phyloP scores from a whole-genome alignment of 306 rosid genomes.

The Malus sieversii region DNA sequence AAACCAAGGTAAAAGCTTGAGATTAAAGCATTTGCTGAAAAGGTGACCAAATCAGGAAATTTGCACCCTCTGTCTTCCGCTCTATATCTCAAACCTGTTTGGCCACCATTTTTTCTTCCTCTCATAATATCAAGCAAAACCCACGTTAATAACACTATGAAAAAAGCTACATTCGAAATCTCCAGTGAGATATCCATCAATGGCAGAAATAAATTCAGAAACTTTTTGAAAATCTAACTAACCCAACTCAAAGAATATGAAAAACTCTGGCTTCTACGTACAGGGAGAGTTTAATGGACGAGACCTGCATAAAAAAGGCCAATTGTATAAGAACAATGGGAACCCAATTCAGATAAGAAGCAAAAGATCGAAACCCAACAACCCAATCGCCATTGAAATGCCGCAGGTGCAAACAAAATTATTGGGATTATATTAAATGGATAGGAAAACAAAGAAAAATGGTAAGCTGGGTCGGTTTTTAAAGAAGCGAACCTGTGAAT shows the following conservation, averaged over 20 bases:
- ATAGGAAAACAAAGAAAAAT: neutral
- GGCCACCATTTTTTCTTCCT: neutral
- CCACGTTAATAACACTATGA: conserved; percentile 45
- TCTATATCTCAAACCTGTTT: neutral
- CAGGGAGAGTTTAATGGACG: neutral
- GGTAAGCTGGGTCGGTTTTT: neutral
- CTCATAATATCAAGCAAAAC: conserved; percentile 37
- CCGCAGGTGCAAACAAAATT: neutral
- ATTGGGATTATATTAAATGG: neutral
- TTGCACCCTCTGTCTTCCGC: neutral
- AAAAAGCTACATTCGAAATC: conserved; percentile 40
- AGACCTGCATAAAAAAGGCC: neutral
- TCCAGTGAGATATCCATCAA: conserved; percentile 31
- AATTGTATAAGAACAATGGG: neutral
- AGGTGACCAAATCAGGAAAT: conserved; percentile 17
- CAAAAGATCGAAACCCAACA: neutral
- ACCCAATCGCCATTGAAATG: neutral
- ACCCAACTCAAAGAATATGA: neutral
- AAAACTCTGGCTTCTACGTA: neutral
- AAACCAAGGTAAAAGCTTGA: conserved; percentile 37
- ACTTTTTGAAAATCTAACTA: neutral
- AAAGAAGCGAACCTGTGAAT: conserved; percentile 3
- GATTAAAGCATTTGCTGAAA: conserved; percentile 27
- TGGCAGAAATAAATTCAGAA: neutral
- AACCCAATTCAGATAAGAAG: neutral